These are phyloP conservation scores for Hansenula lynferdii DNA, from an alignment of 1,139 yeast species.

Conservation along the genomic window DNA sequence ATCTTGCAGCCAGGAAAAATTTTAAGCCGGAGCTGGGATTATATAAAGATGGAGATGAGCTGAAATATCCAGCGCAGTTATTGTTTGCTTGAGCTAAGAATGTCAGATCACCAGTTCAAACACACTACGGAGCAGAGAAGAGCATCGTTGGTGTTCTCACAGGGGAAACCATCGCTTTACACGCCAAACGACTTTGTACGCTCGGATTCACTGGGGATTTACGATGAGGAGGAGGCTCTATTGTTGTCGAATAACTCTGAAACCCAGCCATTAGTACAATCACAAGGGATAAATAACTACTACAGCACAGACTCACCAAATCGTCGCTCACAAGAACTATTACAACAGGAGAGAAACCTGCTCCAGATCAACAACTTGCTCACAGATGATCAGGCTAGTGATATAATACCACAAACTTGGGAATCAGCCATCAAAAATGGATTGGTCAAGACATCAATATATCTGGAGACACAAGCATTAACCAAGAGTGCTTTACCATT, in stretches of 20 bases:
- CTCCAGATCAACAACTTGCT: slow-evolving; percentile 15
- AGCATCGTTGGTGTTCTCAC: slow-evolving; percentile 19
- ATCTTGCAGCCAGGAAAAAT: too few species aligned
- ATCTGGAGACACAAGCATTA: slow-evolving; percentile 16
- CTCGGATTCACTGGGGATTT: too few species aligned
- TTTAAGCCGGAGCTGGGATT: too few species aligned
- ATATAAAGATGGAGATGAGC: too few species aligned
- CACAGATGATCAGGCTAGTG: slow-evolving; percentile 6
- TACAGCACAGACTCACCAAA: slow-evolving; percentile 1
- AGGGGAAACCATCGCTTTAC: slow-evolving; percentile 19
- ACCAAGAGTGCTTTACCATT: slow-evolving; percentile 38
- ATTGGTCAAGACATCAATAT: slow-evolving; percentile 14
- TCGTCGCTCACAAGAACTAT: slow-evolving; percentile 6
- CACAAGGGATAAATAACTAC: background rate
- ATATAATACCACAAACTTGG: slow-evolving; percentile 17
- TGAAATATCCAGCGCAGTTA: too few species aligned
- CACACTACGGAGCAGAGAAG: slow-evolving; percentile 19
- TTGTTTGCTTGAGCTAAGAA: too few species aligned
- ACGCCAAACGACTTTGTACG: slow-evolving; percentile 8
- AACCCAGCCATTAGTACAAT: too few species aligned
- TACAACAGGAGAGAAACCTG: slow-evolving; percentile 18
- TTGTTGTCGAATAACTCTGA: too few species aligned
- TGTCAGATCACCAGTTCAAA: slow-evolving; percentile 16
- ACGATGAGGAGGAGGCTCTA: too few species aligned
- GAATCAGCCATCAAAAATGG: slow-evolving; percentile 19